Base-by-base conservation (phyloP, 371 early-diverging fungal genomes). In the Fennellomyces sp. region DNA sequence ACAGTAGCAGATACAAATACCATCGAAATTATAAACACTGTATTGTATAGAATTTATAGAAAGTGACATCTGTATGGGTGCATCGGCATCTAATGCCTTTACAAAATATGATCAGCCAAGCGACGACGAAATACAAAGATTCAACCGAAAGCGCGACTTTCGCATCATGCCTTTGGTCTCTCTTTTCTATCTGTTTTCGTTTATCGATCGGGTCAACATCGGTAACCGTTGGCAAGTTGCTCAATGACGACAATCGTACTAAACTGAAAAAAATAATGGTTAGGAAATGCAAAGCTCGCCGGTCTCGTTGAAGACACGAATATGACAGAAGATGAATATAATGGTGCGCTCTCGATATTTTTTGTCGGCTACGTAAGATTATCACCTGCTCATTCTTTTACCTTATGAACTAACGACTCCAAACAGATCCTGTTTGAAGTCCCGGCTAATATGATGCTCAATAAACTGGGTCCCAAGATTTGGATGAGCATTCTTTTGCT, bases 401-500 rank as follows among this genome's bases (percentile, higher is more conserved):
- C 19, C 29, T 23, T 17, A 7, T 19, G 5, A 6, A 13, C 3
- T 36, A 27, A 36, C 2, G 2, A 11, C n/a, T 10, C 5, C 2
- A n/a, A 19, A 12, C 71, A 84, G 82, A 74, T 87, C 45, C 28
- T 88, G 26, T 83, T 85, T 54, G 91, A 92, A 63, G 71, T 88
- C 19, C 90, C 91, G 6, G 88, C 88, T 41, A 92, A 91, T 66
- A 69, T 92, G 57, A 61, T 89, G 68, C 74, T 88, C 36, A 88
- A 91, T 52, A 70, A 63, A 3, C 59, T 89, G 36, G 83, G 87
- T 5, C 86, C 92, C 10, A 78, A 80, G n/a, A 62, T 65, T 27
- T 90, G 91, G 94, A 85, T 95, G 47, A 83, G 91, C 3, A 72
- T 86, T n/a, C 72, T 83, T 26, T 76, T 80, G 78, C 61, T 80